A percentile compares a stretch with the other conserved stretches of the same genome.
phyloP scores from a whole-genome alignment of 2,329 filamentous ascomycete genomes.

The Dothiorella sarmentorum region DNA sequence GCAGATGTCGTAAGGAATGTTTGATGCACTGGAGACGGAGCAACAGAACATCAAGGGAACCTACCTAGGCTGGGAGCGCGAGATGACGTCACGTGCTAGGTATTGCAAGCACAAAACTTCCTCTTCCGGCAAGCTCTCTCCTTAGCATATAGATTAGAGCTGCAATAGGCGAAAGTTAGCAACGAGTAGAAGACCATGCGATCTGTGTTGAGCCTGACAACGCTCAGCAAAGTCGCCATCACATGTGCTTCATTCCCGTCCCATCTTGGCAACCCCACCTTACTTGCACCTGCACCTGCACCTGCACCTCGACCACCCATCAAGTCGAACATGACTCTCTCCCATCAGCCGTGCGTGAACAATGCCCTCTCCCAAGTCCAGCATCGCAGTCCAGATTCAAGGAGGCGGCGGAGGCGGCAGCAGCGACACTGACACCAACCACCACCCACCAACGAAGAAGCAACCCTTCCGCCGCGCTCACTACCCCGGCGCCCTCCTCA shows the following conservation, averaged over 20 bases:
- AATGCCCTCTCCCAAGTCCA: neutral
- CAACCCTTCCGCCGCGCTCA: neutral
- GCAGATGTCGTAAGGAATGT: too few species aligned
- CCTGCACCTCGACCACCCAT: neutral
- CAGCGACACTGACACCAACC: neutral
- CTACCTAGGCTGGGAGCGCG: too few species aligned
- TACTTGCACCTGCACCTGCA: neutral
- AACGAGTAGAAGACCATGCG: too few species aligned
- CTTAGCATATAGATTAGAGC: too few species aligned
- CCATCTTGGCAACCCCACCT: neutral
- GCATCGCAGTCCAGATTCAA: neutral
- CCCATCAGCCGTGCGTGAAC: neutral
- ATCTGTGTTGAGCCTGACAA: too few species aligned
- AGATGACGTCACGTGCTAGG: too few species aligned
- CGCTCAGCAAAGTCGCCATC: neutral
- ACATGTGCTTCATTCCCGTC: neutral
- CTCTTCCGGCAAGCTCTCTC: too few species aligned
- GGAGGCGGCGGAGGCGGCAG: neutral
- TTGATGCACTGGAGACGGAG: too few species aligned
- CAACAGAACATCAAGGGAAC: too few species aligned
- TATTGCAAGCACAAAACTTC: too few species aligned
- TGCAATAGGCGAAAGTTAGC: too few species aligned
- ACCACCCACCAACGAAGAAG: neutral
- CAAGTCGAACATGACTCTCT: too few species aligned
- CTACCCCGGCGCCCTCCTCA: slow-evolving; percentile 57